A percentile compares a stretch with the other conserved stretches of the same genome.
These are phyloP conservation scores for Ophiostoma sp. DNA, from an alignment of 2,329 filamentous ascomycete species.

Conservation along the genomic window DNA sequence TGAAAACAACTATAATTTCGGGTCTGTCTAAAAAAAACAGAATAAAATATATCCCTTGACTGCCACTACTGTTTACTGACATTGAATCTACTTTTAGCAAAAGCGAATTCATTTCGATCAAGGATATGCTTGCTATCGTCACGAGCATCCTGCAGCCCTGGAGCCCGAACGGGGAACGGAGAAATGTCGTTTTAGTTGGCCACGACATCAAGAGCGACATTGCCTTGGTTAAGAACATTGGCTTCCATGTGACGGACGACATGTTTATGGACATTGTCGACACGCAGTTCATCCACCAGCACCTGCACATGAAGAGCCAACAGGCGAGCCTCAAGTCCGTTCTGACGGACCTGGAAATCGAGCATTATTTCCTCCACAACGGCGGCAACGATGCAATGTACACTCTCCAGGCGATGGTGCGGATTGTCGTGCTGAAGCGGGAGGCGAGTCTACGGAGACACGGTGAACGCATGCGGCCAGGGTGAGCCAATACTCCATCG, in stretches of 20 bases:
- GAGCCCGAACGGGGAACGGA: conserved; percentile 29
- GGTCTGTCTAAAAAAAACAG: conserved; percentile 45
- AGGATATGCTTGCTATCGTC: conserved; percentile 41
- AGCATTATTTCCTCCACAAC: conserved; percentile 72
- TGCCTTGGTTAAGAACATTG: conserved; percentile 63
- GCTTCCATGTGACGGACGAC: conserved; percentile 58
- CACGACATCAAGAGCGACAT: conserved; percentile 72
- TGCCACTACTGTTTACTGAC: background rate
- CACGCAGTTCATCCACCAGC: conserved; percentile 69
- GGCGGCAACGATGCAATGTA: conserved; percentile 84
- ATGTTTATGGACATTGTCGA: conserved; percentile 69
- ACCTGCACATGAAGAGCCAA: conserved; percentile 55
- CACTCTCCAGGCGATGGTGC: conserved; percentile 72
- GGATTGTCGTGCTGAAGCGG: conserved; percentile 49
- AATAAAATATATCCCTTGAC: no score
- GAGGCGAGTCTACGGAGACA: conserved; percentile 32
- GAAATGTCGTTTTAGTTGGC: conserved; percentile 70
- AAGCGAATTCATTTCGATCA: conserved; percentile 40
- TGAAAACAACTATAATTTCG: conserved; percentile 74
- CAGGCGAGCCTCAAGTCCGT: conserved; percentile 60
- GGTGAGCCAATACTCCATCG: background rate
- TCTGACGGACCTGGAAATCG: conserved; percentile 64
- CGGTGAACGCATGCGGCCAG: background rate
- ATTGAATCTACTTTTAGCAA: background rate
- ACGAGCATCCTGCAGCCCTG: conserved; percentile 26